Conservation (phyloP, 176 grass and related monocot species). For the Eleusine coracana region DNA sequence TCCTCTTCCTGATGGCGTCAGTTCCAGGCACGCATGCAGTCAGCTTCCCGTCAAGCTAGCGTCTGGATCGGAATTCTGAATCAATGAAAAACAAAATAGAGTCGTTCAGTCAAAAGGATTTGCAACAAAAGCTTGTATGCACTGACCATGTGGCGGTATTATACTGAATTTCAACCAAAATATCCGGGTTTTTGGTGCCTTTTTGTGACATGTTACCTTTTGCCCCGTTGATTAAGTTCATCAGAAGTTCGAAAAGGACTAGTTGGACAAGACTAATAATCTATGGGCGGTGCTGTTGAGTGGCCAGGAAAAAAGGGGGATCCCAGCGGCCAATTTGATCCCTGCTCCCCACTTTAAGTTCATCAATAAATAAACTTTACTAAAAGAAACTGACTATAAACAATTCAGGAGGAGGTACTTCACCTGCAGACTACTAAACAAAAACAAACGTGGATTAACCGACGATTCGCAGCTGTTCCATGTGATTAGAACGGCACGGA, state of each 20-base stretch:
- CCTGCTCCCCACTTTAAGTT: constrained; percentile 11
- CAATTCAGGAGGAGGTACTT: not conserved
- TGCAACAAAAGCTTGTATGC: not conserved
- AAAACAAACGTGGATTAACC: not conserved
- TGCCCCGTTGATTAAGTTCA: not conserved
- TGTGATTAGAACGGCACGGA: not conserved
- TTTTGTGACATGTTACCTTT: not conserved
- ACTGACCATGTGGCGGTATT: constrained; percentile 8
- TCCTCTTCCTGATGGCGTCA: constrained; percentile 25
- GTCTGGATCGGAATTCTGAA: not conserved
- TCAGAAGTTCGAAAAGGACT: constrained; percentile 23
- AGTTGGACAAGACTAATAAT: not conserved
- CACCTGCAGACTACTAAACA: not conserved
- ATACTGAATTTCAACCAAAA: constrained; percentile 3
- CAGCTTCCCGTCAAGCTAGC: not conserved
- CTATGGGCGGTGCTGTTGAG: constrained; percentile 14
- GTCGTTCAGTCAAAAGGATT: not conserved
- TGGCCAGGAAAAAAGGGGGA: constrained; percentile 25
- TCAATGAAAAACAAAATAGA: not conserved
- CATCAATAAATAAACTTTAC: not conserved
- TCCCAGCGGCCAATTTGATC: constrained; percentile 5
- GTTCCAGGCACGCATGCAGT: not conserved
- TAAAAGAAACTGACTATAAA: not conserved
- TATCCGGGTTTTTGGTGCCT: not conserved
- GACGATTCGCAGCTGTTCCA: constrained; percentile 18